A percentile compares a stretch with the other conserved stretches of the same genome.
phyloP scores from a whole-genome alignment of 495 filamentous ascomycete genomes.

The Aspergillus bridgeri region DNA sequence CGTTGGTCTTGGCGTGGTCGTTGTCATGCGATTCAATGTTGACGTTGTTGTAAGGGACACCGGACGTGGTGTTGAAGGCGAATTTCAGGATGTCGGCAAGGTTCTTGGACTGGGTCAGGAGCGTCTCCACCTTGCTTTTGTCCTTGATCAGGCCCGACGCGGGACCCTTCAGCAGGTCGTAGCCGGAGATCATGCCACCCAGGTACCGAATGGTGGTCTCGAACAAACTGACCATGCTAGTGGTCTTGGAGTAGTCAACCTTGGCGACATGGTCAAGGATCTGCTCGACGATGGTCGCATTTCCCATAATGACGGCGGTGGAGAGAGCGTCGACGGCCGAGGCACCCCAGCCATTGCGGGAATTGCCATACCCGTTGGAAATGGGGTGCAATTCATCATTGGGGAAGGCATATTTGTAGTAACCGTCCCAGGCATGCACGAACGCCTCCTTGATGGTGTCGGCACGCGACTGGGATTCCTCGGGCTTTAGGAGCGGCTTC shows the following conservation, averaged over 20 bases:
- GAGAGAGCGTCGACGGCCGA: conserved; percentile 78
- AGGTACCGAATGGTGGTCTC: conserved; percentile 91
- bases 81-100: conserved; percentile 73
- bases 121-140: conserved; percentile 43
- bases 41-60: conserved; percentile 73
- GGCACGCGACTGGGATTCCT: conserved; percentile 38
- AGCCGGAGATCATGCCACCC: conserved; percentile 74
- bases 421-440: conserved; percentile 74
- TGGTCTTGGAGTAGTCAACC: conserved; percentile 65
- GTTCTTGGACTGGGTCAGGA: conserved; percentile 63
- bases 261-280: conserved; percentile 66
- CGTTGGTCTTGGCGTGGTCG: conserved; percentile 54
- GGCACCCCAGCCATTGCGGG: conserved; percentile 85
- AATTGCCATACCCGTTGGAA: conserved; percentile 60
- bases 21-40: conserved; percentile 51
- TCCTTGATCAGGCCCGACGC: conserved; percentile 50
- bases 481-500: not conserved
- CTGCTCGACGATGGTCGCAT: conserved; percentile 60
- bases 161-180: conserved; percentile 76
- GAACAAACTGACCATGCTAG: conserved; percentile 65
- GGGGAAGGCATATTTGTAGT: conserved; percentile 74
- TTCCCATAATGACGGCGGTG: conserved; percentile 75
- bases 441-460: conserved; percentile 74
- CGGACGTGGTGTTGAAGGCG: conserved; percentile 72
- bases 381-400: conserved; percentile 74